Evolutionary conservation across 2,329 filamentous ascomycete species (phyloP), one percentile per base, ranked within the genome.

Genomic region (Westerdykella sp.): DNA sequence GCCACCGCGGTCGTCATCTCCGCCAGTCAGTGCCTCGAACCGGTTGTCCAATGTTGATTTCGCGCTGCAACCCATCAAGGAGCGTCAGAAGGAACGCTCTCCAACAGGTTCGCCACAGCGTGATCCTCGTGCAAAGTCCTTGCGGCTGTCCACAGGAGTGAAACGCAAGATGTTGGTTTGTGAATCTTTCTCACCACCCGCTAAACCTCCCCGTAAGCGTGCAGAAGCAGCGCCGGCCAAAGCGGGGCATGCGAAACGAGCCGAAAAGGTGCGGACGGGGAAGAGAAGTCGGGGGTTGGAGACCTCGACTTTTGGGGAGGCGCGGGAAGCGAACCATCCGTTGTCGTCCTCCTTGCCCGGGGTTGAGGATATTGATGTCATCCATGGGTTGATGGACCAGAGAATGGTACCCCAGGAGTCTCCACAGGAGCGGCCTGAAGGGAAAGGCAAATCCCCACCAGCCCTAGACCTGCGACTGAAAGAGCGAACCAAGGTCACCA

Each of bases 131-230:
- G 51, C 57, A 1, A 70, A 63, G 45, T 55, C 63, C 3, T 44
- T 73, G 23, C 66, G 67, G 2, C 51, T 74, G 7, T 57, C 67
- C 11, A 54, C 56, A 5, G 65, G 61, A n/a, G 57, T 60, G 7
- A 67, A 64, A 13, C 66, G 68, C 44, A 70, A 66, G 30, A 71
- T 62, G 44, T 53, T 74, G 11, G 48, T 73, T 1, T 73, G 70
- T 42, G 68, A 73, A 41, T 54, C 65, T n/a, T 50, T 63, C 14
- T 53, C 55, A n/a, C 48, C 47, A 35, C 40, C 22, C 2, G 32
- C 42, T 13, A 47, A 35, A 21, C 40, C 37, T 34, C 37, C 41
- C 1, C 25, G 9, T 10, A 28, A 28, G 25, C 25, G 9, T 28
- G 9, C 11, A 28, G 25, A 28, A 28, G 11, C 4, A 3, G 2